Evolutionary conservation across 176 grass and related monocot species (phyloP).

Genomic region (Rhynchospora pubera): DNA sequence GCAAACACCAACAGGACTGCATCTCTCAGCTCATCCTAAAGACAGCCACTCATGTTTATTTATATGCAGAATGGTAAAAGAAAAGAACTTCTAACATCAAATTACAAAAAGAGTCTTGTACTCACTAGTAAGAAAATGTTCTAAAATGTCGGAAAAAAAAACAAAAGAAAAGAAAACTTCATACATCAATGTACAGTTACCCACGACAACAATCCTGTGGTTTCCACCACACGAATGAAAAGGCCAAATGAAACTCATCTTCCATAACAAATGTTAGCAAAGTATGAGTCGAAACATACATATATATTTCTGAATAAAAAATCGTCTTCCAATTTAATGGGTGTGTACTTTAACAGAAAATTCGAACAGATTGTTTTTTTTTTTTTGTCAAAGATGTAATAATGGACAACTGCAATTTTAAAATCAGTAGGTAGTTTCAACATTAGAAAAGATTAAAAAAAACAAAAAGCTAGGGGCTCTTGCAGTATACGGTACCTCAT

Average conservation of each 20-base stretch:
- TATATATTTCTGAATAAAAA: neutral
- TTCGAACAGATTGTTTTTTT: neutral
- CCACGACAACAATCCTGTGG: neutral
- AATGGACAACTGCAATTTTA: neutral
- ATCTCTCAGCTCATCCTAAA: slow-evolving; percentile 21
- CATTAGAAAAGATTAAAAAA: neutral
- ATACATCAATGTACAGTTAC: no score
- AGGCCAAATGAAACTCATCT: neutral
- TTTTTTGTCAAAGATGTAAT: neutral
- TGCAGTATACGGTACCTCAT: slow-evolving; percentile 8
- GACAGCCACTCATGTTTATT: neutral
- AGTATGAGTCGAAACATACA: neutral
- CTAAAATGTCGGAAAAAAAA: no score
- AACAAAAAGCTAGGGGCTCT: neutral
- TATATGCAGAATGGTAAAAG: neutral
- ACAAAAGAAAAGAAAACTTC: no score
- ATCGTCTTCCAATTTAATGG: neutral
- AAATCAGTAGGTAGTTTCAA: neutral
- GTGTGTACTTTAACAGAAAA: neutral
- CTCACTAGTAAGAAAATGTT: no score
- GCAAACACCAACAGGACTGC: slow-evolving; percentile 20
- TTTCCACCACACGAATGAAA: neutral
- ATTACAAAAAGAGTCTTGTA: neutral
- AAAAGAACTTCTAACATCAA: neutral
- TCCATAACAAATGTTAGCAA: neutral